phyloP scores from a whole-genome alignment of 2,329 filamentous ascomycete genomes.

The Ophiocordyceps camponoti-saundersi region DNA sequence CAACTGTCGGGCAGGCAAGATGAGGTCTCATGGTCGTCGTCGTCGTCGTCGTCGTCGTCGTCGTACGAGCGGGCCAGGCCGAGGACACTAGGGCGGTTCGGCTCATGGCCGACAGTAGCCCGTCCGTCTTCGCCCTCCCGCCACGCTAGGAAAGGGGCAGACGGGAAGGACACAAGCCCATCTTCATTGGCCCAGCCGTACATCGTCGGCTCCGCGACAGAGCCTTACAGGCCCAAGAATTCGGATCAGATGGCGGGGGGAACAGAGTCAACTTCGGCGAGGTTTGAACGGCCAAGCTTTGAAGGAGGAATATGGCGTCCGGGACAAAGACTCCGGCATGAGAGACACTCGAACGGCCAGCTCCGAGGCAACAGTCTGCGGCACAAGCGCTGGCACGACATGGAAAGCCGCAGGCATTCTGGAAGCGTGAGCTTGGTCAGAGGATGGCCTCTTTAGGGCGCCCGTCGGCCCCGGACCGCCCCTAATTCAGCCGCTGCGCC shows the following conservation, averaged over 20 bases:
- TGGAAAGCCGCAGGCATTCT: background rate
- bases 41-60: background rate
- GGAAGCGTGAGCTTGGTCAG: background rate
- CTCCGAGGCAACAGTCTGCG: background rate
- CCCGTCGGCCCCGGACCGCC: slow-evolving; percentile 1
- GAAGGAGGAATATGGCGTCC: background rate
- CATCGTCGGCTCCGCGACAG: background rate
- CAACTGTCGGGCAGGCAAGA: background rate
- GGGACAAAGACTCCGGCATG: background rate
- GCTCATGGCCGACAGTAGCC: background rate
- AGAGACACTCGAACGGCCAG: background rate
- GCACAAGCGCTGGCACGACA: background rate
- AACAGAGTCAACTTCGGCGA: background rate
- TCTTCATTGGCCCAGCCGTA: background rate
- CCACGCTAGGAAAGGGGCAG: background rate
- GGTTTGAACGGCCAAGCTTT: no score
- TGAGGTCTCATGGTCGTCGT: background rate
- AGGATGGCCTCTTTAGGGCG: background rate
- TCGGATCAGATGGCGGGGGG: background rate
- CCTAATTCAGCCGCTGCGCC: slow-evolving; percentile 1
- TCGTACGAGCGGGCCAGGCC: background rate
- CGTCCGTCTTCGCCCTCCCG: background rate
- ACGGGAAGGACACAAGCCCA: background rate
- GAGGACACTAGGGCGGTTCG: background rate
- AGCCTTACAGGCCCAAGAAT: background rate